Base-by-base conservation (phyloP, 495 filamentous ascomycete species). In the Penicillium roqueforti region DNA sequence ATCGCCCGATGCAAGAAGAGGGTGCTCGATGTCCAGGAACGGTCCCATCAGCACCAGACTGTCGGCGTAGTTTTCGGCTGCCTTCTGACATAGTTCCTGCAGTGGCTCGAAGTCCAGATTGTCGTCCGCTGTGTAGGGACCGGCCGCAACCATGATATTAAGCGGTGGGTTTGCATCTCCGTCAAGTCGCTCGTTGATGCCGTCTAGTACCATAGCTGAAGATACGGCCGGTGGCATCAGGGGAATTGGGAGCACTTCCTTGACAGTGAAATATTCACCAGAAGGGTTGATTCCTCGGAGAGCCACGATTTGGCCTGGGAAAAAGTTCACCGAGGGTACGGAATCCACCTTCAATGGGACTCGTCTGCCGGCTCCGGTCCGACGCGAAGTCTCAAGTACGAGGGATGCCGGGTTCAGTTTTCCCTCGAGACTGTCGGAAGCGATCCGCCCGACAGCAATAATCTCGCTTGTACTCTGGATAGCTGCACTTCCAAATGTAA, bases 261-360 rank as follows among this genome's bases (percentile, higher is more conserved):
- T 83, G 38, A 95, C 89, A 0, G 83, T 80, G 57, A 98, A 96
- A 53, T 88, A 86, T 20, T 86, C 80, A 4, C 92, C 92, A 14
- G 87, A 88, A 6, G 90, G 85, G 62, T 97, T 97, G 61, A 87
- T 87, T 8, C 93, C 93, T 34, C 79, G 78, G 14, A 96, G 72
- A 8, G 92, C 93, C 18, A 95, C 87, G 43, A 97, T 95, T 64
- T 97, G 90, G 16, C 93, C 93, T 0, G 92, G 92, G 69, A 98
- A 96, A 76, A 97, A 91, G 56, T 90, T 87, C 70, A 84, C 88
- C 5, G 81, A 80, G 2, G 76, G 70, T 1, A 96, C 57, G 0
- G 80, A 76, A 54, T 86, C 79, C 7, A 97, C 65, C 61, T 91
- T 87, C 19, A 98, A 73, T 4, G 89, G 89, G 20, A 96, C 80